Percentiles rank a stretch among this genome's conserved stretches.
phyloP scores from a whole-genome alignment of 164 flowering plant genomes.

The Dillenia suffruticosa region DNA sequence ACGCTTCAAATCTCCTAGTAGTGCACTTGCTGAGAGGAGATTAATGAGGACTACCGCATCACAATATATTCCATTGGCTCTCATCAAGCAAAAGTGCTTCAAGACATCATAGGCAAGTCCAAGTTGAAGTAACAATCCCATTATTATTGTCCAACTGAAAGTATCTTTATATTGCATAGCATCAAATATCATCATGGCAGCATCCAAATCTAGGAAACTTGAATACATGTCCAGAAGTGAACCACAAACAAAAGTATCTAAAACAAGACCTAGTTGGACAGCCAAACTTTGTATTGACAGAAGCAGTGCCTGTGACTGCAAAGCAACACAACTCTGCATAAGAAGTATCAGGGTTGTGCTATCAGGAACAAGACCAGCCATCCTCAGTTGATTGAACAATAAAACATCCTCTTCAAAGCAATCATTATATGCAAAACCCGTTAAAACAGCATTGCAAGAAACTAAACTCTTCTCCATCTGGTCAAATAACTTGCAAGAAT shows the following conservation, averaged over 20 bases:
- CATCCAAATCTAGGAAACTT: slow-evolving; percentile 20
- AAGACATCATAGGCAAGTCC: slow-evolving; percentile 23
- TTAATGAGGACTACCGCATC: slow-evolving; percentile 23
- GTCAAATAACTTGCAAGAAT: slow-evolving; percentile 22
- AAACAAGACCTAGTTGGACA: slow-evolving; percentile 21
- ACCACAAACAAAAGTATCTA: slow-evolving; percentile 19
- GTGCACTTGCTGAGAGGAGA: slow-evolving; percentile 28
- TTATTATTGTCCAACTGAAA: slow-evolving; percentile 36
- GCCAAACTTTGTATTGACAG: slow-evolving; percentile 21
- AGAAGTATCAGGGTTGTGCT: slow-evolving; percentile 25
- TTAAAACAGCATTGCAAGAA: slow-evolving; percentile 30
- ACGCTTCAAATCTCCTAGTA: slow-evolving; percentile 25
- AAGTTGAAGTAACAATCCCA: slow-evolving; percentile 21
- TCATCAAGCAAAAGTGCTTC: slow-evolving; percentile 24
- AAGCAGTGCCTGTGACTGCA: slow-evolving; percentile 14
- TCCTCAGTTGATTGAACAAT: slow-evolving; percentile 17
- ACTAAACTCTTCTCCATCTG: slow-evolving; percentile 15
- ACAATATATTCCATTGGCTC: slow-evolving; percentile 7
- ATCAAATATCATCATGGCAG: slow-evolving; percentile 17
- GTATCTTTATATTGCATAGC: slow-evolving; percentile 32
- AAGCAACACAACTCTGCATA: slow-evolving; percentile 15
- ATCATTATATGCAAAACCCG: slow-evolving; percentile 21
- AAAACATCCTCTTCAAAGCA: slow-evolving; percentile 21
- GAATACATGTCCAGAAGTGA: slow-evolving; percentile 38
- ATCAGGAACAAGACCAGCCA: slow-evolving; percentile 21